phyloP scores from a whole-genome alignment of 495 filamentous ascomycete species.

The Penicillium pancosmium region DNA sequence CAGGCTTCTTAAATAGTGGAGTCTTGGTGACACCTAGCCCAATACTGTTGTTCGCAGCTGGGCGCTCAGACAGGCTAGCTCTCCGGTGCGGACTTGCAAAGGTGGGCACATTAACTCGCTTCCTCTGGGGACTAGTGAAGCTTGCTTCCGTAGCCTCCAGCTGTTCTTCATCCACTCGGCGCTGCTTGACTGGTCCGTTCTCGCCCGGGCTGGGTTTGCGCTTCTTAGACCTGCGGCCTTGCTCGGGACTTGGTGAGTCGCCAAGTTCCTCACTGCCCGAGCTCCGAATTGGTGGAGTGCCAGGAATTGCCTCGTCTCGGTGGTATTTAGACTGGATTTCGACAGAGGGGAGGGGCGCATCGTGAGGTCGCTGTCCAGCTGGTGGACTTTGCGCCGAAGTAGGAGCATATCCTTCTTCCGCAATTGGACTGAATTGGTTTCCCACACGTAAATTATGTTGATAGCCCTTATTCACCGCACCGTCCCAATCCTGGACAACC shows the following conservation, averaged over 20 bases:
- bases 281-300: background rate
- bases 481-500: slow-evolving; percentile 40
- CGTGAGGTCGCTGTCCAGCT: background rate
- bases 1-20: slow-evolving; percentile 22
- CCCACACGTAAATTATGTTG: background rate
- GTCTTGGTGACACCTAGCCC: slow-evolving; percentile 38
- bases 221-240: slow-evolving; percentile 21
- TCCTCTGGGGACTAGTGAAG: too few species aligned
- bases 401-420: slow-evolving; percentile 4
- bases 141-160: background rate
- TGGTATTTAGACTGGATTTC: slow-evolving; percentile 1
- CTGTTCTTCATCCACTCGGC: slow-evolving; percentile 20
- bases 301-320: background rate
- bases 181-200: slow-evolving; percentile 29
- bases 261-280: slow-evolving; percentile 5
- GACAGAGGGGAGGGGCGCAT: slow-evolving; percentile 5
- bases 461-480: slow-evolving; percentile 12
- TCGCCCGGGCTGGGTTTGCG: slow-evolving; percentile 30
- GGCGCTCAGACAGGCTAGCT: slow-evolving; percentile 16
- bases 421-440: slow-evolving; percentile 5
- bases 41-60: slow-evolving; percentile 15
- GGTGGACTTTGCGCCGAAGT: background rate
- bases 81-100: slow-evolving; percentile 30
- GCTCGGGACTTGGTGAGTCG: slow-evolving; percentile 1
- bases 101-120: slow-evolving; percentile 11